Evolutionary conservation across 306 rosid species (phyloP).

Genomic region (Citrullus amarus): DNA sequence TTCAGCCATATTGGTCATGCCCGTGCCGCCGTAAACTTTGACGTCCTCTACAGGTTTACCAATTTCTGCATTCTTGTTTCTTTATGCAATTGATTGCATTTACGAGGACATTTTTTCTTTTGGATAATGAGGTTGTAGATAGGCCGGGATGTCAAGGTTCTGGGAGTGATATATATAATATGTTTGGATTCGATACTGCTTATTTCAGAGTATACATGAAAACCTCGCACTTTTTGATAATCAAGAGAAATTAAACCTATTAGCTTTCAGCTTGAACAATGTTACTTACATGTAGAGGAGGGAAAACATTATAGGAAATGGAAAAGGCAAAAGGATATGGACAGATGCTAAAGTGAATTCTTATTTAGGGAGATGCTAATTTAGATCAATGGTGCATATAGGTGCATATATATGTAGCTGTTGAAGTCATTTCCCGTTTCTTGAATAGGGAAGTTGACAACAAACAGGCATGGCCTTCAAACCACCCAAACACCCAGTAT

Average conservation of each 20-base stretch:
- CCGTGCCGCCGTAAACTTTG: constrained; percentile 83
- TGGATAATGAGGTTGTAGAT: not conserved
- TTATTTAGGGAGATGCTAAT: too few relatives aligned
- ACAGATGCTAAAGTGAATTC: too few relatives aligned
- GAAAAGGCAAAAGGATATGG: too few relatives aligned
- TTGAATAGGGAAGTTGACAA: too few relatives aligned
- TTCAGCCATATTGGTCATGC: constrained; percentile 91
- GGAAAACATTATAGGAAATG: too few relatives aligned
- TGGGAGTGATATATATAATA: constrained; percentile 7
- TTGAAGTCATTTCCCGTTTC: too few relatives aligned
- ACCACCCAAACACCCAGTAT: too few relatives aligned
- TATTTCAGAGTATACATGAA: not conserved
- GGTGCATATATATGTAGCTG: too few relatives aligned
- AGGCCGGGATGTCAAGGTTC: not conserved
- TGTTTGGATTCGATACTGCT: constrained; percentile 8
- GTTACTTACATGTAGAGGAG: too few relatives aligned
- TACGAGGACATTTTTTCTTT: not conserved
- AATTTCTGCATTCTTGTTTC: constrained; percentile 28
- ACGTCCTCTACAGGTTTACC: constrained; percentile 60
- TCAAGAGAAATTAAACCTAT: constrained; percentile 10
- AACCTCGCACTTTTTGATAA: not conserved
- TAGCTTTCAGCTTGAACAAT: not conserved
- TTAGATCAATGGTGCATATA: too few relatives aligned
- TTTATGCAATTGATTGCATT: not conserved
- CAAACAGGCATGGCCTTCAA: too few relatives aligned